These are phyloP conservation scores for Erodium moschatum DNA, from an alignment of 441 rosid species.

Conservation along the genomic window DNA sequence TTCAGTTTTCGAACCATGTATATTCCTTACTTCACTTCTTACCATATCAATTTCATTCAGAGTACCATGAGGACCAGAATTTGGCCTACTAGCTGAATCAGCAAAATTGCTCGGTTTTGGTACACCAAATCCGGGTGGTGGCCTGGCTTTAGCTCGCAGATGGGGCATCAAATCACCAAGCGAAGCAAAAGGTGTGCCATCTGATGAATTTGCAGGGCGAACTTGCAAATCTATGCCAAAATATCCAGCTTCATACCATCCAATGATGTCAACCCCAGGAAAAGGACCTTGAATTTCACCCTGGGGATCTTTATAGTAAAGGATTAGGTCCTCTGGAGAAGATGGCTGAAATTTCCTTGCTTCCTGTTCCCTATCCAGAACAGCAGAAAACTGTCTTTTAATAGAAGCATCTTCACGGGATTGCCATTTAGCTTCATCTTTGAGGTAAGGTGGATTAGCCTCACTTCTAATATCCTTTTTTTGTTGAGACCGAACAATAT, in stretches of 20 bases:
- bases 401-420: slow-evolving; percentile 47
- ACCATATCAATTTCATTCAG: slow-evolving; percentile 41
- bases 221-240: slow-evolving; percentile 93
- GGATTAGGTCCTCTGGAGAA: slow-evolving; percentile 67
- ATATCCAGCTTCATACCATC: slow-evolving; percentile 97
- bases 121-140: slow-evolving; percentile 82
- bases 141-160: slow-evolving; percentile 85
- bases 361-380: slow-evolving; percentile 64
- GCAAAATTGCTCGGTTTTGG: slow-evolving; percentile 55
- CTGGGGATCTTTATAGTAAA: slow-evolving; percentile 87
- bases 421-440: slow-evolving; percentile 59
- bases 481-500: slow-evolving; percentile 40
- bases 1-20: slow-evolving; percentile 48
- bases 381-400: slow-evolving; percentile 52
- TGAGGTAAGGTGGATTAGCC: slow-evolving; percentile 33
- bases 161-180: slow-evolving; percentile 99
- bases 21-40: slow-evolving; percentile 50
- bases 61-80: slow-evolving; percentile 36
- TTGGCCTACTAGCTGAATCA: slow-evolving; percentile 43
- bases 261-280: slow-evolving; percentile 80
- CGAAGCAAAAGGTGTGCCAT: slow-evolving; percentile 57
- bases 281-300: slow-evolving; percentile 96
- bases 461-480: slow-evolving; percentile 40
- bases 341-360: slow-evolving; percentile 43
- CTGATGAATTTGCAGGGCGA: slow-evolving; percentile 55